A percentile compares a stretch with the other conserved stretches of the same genome.
Conservation (phyloP, 169 alveolate species). For the Theileria orientalis region DNA sequence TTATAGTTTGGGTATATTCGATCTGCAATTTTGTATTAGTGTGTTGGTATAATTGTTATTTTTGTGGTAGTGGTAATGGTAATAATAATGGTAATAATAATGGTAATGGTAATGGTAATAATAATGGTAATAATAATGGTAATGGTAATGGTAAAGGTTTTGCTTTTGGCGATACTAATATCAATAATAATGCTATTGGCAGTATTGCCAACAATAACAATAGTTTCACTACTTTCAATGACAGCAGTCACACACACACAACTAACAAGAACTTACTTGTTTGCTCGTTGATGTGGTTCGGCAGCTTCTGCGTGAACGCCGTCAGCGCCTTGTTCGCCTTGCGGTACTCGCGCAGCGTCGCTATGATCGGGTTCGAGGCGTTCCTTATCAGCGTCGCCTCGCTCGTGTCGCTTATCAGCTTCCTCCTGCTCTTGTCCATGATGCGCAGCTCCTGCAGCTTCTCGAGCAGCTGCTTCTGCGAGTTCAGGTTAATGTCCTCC, state of each 20-base stretch:
- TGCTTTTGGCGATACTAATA: too few relatives aligned
- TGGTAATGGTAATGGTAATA: not conserved
- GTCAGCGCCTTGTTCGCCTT: slow-evolving; percentile 77
- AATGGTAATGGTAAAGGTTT: too few relatives aligned
- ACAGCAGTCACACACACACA: too few relatives aligned
- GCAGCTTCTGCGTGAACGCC: slow-evolving; percentile 80
- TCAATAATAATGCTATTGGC: too few relatives aligned
- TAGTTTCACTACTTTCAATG: too few relatives aligned
- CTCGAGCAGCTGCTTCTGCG: slow-evolving; percentile 69
- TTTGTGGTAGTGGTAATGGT: not conserved
- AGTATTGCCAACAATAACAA: not conserved
- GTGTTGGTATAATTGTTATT: not conserved
- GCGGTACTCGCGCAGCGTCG: slow-evolving; percentile 76
- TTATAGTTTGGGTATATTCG: slow-evolving; percentile 82
- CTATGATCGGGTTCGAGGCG: slow-evolving; percentile 76
- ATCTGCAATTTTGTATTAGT: slow-evolving; percentile 61
- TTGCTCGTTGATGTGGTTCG: slow-evolving; percentile 70
- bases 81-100: not conserved
- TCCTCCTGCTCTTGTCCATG: slow-evolving; percentile 61
- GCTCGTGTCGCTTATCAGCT: slow-evolving; percentile 75
- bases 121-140: not conserved
- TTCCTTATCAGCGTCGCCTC: slow-evolving; percentile 76
- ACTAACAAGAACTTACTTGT: slow-evolving; percentile 46
- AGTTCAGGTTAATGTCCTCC: slow-evolving; percentile 71
- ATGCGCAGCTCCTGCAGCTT: slow-evolving; percentile 73